Base-by-base conservation (phyloP, 148 eudicot genomes). In the Beta vulgaris region DNA sequence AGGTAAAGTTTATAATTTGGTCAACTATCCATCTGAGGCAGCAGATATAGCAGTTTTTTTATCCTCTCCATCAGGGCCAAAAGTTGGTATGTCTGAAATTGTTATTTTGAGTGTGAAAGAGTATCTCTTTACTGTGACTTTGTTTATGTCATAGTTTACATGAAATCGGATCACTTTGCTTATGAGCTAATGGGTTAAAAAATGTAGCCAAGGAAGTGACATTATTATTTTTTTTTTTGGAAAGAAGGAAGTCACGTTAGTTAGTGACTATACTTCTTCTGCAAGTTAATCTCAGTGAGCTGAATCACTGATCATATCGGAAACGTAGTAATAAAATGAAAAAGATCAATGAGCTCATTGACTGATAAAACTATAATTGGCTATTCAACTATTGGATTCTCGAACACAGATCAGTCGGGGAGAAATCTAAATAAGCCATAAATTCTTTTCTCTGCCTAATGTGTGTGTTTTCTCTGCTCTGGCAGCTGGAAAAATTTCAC, bases 401-500 rank as follows among this genome's bases (percentile, higher is more conserved):
- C 53, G 18, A 48, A 48, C 53, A 48, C 19, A 3, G 5, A 48
- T 48, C 53, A 48, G 21, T 48, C 6, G 4, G 53, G 53, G 53
- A 1, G 53, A 48, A 21, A 21, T n/a, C n/a, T n/a, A 48, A 21
- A 18, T 21, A 48, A 18, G 6, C 51, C 53, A 48, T 48, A 48
- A n/a, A n/a, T n/a, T 48, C 19, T 18, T 48, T 48, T 55, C 60
- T 55, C 29, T 43, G 51, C 53, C 36, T 40, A 42, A 57, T n/a
- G 72, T 53, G 58, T 35, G 31, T 19, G 10, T 31, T 19, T 32
- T 40, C 40, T 48, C 58, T n/a, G 35, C 42, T 46, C 42, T 78
- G 35, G 53, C 92, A 91, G 98, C 77, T 75, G 98, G 98, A 40
- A 89, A 89, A 81, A 93, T 91, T 68, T 80, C 94, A 60, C 81